Evolutionary conservation across 176 grass and related monocot genomes (phyloP).

Genomic region (Saccharum spontaneum): DNA sequence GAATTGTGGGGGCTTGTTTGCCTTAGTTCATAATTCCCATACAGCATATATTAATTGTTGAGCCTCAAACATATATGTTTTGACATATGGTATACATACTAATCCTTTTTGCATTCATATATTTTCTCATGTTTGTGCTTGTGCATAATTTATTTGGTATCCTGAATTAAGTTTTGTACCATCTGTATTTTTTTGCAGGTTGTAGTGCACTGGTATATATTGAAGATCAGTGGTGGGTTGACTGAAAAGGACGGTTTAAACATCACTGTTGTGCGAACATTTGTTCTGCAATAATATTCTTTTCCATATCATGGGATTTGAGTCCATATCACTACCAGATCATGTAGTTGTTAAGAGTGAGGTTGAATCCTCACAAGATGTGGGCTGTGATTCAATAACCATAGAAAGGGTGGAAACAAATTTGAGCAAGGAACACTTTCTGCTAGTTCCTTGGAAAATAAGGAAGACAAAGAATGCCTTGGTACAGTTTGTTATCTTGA

Average conservation of each 20-base stretch:
- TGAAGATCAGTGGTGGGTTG: not conserved
- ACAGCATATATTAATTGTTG: too few relatives aligned
- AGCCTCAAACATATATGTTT: too few relatives aligned
- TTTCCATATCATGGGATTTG: conserved; percentile 19
- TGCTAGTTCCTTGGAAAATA: conserved; percentile 29
- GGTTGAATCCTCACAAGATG: not conserved
- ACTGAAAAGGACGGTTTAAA: not conserved
- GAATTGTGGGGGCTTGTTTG: too few relatives aligned
- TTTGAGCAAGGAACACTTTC: not conserved
- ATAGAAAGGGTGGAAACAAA: conserved; percentile 20
- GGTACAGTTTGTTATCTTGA: conserved; percentile 15
- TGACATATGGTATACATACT: too few relatives aligned
- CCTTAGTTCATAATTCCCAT: too few relatives aligned
- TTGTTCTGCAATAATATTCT: not conserved
- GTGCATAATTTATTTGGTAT: not conserved
- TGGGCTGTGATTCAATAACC: conserved; percentile 12
- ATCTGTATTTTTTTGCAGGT: conserved; percentile 10
- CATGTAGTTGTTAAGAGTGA: not conserved
- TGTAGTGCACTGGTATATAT: not conserved
- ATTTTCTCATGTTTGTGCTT: too few relatives aligned
- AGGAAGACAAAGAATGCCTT: conserved; percentile 11
- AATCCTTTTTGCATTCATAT: too few relatives aligned
- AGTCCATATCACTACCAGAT: not conserved
- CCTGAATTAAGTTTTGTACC: not conserved
- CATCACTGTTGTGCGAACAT: not conserved